A percentile compares a stretch with the other conserved stretches of the same genome.
Evolutionary conservation across 805 yeast species (phyloP).

Genomic region (Candida montana): DNA sequence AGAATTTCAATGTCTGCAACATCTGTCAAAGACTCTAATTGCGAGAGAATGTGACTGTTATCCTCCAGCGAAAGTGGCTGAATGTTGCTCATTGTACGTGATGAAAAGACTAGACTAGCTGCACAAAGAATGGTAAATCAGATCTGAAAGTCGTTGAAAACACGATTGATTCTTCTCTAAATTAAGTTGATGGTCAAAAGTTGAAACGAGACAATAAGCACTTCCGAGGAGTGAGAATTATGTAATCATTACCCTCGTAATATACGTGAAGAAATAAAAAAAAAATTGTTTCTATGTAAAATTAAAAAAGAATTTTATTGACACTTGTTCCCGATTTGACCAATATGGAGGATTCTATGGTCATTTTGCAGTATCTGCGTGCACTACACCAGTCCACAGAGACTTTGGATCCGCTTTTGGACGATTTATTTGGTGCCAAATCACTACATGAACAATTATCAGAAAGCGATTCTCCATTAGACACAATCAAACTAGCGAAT

Average conservation of each 20-base stretch:
- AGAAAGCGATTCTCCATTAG: background rate
- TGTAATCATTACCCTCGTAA: too few species aligned
- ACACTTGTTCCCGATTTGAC: too few species aligned
- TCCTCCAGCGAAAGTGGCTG: constrained; percentile 1
- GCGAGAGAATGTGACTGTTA: constrained; percentile 5
- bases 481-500: constrained; percentile 22
- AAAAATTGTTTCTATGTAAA: too few species aligned
- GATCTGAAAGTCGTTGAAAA: too few species aligned
- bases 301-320: too few species aligned
- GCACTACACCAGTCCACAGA: constrained; percentile 35
- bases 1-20: constrained; percentile 17
- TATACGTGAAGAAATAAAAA: too few species aligned
- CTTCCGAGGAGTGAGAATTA: too few species aligned
- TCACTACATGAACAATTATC: constrained; percentile 24
- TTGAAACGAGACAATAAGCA: too few species aligned
- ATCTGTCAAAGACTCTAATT: constrained; percentile 6
- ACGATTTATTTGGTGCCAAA: constrained; percentile 27
- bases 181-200: too few species aligned
- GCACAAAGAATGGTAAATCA: too few species aligned
- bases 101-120: too few species aligned
- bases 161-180: too few species aligned
- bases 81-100: background rate
- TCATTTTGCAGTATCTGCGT: constrained; percentile 27
- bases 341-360: constrained; percentile 42
- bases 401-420: constrained; percentile 31